Percentiles rank a stretch among this genome's conserved stretches.
These are phyloP conservation scores for Chalaropsis ovoidea DNA, from an alignment of 2,329 filamentous ascomycete species.

Conservation along the genomic window DNA sequence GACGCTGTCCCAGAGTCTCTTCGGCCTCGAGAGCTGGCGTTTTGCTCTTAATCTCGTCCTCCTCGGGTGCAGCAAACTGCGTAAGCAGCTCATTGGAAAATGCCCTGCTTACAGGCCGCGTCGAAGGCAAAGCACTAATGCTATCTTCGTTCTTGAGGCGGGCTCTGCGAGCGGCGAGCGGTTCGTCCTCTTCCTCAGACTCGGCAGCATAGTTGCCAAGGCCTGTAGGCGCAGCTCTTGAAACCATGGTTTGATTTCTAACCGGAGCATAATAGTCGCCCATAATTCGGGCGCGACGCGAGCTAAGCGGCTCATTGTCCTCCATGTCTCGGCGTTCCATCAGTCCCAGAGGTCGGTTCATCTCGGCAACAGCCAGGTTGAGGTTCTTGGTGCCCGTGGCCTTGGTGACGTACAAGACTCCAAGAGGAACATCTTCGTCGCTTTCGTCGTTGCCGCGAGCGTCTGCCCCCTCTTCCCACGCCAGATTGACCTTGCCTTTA, in stretches of 20 bases:
- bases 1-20: conserved; percentile 69
- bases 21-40: conserved; percentile 46
- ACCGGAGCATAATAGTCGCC: conserved; percentile 46
- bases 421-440: conserved; percentile 82
- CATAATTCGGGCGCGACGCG: conserved; percentile 62
- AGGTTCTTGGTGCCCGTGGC: conserved; percentile 41
- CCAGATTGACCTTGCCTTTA: conserved; percentile 68
- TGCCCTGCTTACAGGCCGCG: conserved; percentile 51
- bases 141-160: conserved; percentile 28
- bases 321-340: conserved; percentile 77
- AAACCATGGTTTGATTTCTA: conserved; percentile 25
- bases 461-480: conserved; percentile 67
- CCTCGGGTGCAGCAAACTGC: conserved; percentile 40
- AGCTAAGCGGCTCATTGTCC: conserved; percentile 81
- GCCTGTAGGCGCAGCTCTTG: conserved; percentile 37
- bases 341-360: conserved; percentile 59
- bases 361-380: conserved; percentile 41
- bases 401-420: conserved; percentile 60
- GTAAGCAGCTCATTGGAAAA: conserved; percentile 61
- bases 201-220: conserved; percentile 29
- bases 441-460: conserved; percentile 40
- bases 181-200: conserved; percentile 44
- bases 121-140: conserved; percentile 37
- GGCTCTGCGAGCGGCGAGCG: conserved; percentile 18
- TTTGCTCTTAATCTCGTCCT: conserved; percentile 17